Base-by-base conservation (phyloP, 2,329 filamentous ascomycete genomes). In the Aspergillus tanneri region DNA sequence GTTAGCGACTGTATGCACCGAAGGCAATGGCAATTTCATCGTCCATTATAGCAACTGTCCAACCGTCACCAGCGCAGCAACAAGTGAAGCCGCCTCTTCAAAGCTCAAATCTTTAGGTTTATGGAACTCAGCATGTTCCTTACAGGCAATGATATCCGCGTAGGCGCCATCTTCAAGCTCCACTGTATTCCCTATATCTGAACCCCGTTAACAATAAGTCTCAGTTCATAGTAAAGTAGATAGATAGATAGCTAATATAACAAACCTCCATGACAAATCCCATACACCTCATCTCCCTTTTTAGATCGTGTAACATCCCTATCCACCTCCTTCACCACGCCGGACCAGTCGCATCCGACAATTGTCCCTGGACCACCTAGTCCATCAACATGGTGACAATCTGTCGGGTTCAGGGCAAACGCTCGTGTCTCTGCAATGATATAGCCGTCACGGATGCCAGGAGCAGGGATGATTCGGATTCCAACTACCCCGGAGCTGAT, bases 11-110 rank as follows among this genome's bases (percentile, higher is more conserved):
- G 3, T 9, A 34, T 10, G 18, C 18, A 21, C 21, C 14, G 24
- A 28, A 6, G 39, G 39, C 23, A 32, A 18, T 3, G 40, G 14
- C n/a, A 43, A 19, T 7, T 12, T 9, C 40, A 43, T 28, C 3
- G 14, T 21, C 10, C 14, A 25, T 40, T 38, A 49, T 9, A 49
- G 28, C 5, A 22, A 39, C 40, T 38, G 32, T 2, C 39, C 32
- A 16, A 37, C 40, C 5, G 46, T 38, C 7, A 25, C 14, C 3
- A 49, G 10, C 23, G 22, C 46, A 1, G 30, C 27, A 2, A 16
- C 34, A 22, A 43, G 19, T 12, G 46, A 22, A 10, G 46, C 46
- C 11, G 46, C 46, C 24, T 49, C 46, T 7, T 21, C 46, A 21
- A 38, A 37, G 11, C 28, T 37, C 39, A 43, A 11, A n/a, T 19